Evolutionary conservation across 345 rosid genomes (phyloP).

Genomic region (Eucalyptus brandiana): DNA sequence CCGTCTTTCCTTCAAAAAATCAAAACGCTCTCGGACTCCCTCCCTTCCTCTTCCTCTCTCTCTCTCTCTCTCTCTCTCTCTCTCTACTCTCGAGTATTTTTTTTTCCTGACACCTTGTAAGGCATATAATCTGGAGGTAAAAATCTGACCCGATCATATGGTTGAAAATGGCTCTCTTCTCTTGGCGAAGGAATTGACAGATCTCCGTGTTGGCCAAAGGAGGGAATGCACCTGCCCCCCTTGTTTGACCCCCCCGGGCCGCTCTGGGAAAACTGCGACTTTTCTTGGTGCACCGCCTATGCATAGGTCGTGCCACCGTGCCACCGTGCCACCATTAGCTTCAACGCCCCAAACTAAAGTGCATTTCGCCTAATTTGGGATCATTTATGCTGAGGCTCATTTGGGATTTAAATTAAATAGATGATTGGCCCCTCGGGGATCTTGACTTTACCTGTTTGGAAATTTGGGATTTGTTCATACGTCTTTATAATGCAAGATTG

Average conservation of each 20-base stretch:
- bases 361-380: neutral
- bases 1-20: neutral
- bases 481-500: neutral
- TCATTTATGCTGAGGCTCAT: neutral
- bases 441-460: neutral
- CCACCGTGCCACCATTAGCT: neutral
- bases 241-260: neutral
- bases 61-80: neutral
- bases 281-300: neutral
- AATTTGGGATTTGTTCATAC: neutral
- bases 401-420: neutral
- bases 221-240: neutral
- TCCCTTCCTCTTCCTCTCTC: neutral
- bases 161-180: neutral
- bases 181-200: neutral
- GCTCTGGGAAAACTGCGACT: neutral
- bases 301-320: neutral
- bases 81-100: neutral
- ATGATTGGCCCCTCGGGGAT: neutral
- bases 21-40: neutral
- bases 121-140: neutral
- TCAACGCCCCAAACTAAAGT: neutral
- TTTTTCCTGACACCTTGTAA: neutral
- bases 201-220: neutral
- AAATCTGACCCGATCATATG: neutral